Evolutionary conservation across 1,139 yeast species (phyloP).

Genomic region (Protomyces inouyei): DNA sequence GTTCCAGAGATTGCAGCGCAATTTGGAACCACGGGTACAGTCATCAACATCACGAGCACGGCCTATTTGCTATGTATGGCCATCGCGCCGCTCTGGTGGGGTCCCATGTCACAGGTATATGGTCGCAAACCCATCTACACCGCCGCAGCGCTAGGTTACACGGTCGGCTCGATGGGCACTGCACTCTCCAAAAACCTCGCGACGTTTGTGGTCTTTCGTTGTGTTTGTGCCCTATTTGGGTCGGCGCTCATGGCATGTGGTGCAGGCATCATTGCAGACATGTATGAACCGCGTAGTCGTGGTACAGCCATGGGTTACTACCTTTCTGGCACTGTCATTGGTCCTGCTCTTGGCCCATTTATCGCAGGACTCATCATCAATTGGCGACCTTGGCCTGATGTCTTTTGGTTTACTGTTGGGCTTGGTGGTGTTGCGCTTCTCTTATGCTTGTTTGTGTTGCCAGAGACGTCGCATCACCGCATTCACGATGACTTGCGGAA

Average conservation of each 20-base stretch:
- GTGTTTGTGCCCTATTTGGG: conserved; percentile 70
- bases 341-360: conserved; percentile 50
- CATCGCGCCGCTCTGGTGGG: conserved; percentile 47
- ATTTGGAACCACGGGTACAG: conserved; percentile 47
- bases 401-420: conserved; percentile 48
- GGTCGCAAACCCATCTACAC: conserved; percentile 48
- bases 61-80: conserved; percentile 51
- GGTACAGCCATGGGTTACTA: conserved; percentile 51
- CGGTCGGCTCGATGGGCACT: conserved; percentile 49
- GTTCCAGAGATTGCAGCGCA: conserved; percentile 47
- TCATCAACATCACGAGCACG: conserved; percentile 50
- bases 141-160: conserved; percentile 40
- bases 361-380: conserved; percentile 47
- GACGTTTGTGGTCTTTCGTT: conserved; percentile 61
- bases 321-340: conserved; percentile 40
- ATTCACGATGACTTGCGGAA: conserved; percentile 2
- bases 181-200: conserved; percentile 60
- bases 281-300: conserved; percentile 46
- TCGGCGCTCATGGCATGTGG: conserved; percentile 86
- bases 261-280: conserved; percentile 62
- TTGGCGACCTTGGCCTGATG: conserved; percentile 51
- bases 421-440: conserved; percentile 40
- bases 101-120: conserved; percentile 50
- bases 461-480: conserved; percentile 43
- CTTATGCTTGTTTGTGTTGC: conserved; percentile 40